phyloP scores from a whole-genome alignment of 225 moss, liverwort and hornwort species.

The Anthoceros angustus region DNA sequence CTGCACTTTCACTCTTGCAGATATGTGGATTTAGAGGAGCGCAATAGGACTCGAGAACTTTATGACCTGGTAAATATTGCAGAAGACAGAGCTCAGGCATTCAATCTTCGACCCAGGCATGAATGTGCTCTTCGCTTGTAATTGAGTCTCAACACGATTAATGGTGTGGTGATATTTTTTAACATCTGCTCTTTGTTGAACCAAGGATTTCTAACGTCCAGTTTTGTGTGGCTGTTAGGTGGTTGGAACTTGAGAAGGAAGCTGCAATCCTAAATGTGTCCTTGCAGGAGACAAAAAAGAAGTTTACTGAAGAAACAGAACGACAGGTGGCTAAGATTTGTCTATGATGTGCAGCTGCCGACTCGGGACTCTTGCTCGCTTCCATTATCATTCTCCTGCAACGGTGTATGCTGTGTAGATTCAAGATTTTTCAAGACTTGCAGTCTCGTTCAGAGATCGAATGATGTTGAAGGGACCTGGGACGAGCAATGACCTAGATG shows the following conservation, averaged over 20 bases:
- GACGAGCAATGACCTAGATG: slow-evolving; percentile 48
- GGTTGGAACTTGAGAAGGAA: slow-evolving; percentile 33
- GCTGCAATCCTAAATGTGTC: slow-evolving; percentile 33
- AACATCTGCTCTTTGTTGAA: too few relatives aligned
- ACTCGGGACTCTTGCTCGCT: too few relatives aligned
- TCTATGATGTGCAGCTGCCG: too few relatives aligned
- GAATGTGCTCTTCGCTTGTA: not conserved
- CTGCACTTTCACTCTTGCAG: slow-evolving; percentile 21
- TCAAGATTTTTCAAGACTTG: slow-evolving; percentile 37
- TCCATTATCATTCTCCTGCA: too few relatives aligned
- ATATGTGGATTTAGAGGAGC: slow-evolving; percentile 66
- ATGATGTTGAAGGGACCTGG: slow-evolving; percentile 62
- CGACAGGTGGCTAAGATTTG: too few relatives aligned
- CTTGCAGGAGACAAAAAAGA: slow-evolving; percentile 62
- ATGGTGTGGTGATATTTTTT: too few relatives aligned
- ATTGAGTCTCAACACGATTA: too few relatives aligned
- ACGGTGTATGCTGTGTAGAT: slow-evolving; percentile 11
- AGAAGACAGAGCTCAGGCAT: slow-evolving; percentile 40
- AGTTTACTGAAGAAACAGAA: slow-evolving; percentile 57
- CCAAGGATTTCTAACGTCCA: too few relatives aligned
- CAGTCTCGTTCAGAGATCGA: slow-evolving; percentile 22
- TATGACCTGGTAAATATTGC: slow-evolving; percentile 24
- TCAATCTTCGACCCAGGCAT: slow-evolving; percentile 32
- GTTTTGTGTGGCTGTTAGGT: slow-evolving; percentile 23
- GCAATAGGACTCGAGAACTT: slow-evolving; percentile 43